phyloP scores from a whole-genome alignment of 2,329 filamentous ascomycete genomes.

The Ceratocystiopsis brevicomis region DNA sequence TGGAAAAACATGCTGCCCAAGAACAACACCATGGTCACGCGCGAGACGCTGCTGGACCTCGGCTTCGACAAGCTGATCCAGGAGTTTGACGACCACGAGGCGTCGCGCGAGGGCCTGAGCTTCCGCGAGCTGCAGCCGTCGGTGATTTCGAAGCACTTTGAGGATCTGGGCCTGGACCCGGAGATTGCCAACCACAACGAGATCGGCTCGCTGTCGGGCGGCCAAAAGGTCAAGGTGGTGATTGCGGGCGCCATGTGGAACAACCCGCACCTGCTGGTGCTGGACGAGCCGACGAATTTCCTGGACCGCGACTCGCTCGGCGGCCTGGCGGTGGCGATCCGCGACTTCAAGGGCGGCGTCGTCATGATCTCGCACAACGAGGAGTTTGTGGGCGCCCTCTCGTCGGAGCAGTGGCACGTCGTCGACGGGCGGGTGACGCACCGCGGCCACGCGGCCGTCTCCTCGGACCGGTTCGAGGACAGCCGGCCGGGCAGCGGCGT shows the following conservation, averaged over 20 bases:
- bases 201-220: conserved; percentile 86
- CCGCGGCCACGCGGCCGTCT: conserved; percentile 57
- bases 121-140: conserved; percentile 87
- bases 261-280: conserved; percentile 89
- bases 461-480: conserved; percentile 76
- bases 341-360: conserved; percentile 94
- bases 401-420: conserved; percentile 93
- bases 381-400: conserved; percentile 90
- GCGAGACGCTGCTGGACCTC: conserved; percentile 69
- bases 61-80: conserved; percentile 90
- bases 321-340: conserved; percentile 90
- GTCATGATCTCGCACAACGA: conserved; percentile 99
- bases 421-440: conserved; percentile 71
- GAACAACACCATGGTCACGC: conserved; percentile 79
- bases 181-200: conserved; percentile 99
- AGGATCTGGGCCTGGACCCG: conserved; percentile 86
- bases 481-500: conserved; percentile 34
- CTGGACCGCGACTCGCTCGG: conserved; percentile 94
- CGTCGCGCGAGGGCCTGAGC: conserved; percentile 92
- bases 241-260: conserved; percentile 96
- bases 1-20: conserved; percentile 82
- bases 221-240: conserved; percentile 98
- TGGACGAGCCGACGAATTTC: conserved; percentile 98
- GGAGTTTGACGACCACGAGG: conserved; percentile 97
- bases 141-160: conserved; percentile 93